Evolutionary conservation across 108 stramenopile species (phyloP).

Genomic region (Pseudonitzschia multiseries): DNA sequence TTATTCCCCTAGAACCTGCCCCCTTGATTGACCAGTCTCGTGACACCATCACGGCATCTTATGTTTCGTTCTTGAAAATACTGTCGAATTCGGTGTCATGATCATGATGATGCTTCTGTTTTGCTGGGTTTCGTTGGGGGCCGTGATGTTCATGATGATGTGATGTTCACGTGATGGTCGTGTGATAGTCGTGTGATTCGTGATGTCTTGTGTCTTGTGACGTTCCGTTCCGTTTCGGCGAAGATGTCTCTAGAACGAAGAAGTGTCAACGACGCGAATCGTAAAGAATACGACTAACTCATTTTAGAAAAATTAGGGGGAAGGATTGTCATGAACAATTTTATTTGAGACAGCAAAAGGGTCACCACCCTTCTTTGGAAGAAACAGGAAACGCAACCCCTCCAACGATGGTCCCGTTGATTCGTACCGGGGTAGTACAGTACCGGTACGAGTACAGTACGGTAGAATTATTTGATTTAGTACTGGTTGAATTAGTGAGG

Average conservation of each 20-base stretch:
- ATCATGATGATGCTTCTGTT: constrained; percentile 5
- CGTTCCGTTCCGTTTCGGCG: neutral
- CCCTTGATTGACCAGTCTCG: neutral
- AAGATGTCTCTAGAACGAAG: neutral
- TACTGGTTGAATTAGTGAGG: no score
- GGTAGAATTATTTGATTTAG: no score
- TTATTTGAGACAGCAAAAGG: no score
- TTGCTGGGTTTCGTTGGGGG: no score
- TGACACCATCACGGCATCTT: neutral
- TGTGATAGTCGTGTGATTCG: neutral
- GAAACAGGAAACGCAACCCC: no score
- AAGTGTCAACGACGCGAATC: neutral
- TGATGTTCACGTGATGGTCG: no score
- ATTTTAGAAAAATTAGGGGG: neutral
- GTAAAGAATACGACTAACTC: neutral
- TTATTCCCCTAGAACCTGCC: neutral
- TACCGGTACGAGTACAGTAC: no score
- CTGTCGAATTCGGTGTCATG: neutral
- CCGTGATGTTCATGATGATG: no score
- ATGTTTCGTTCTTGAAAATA: neutral
- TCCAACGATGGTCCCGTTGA: no score
- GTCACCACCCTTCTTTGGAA: no score
- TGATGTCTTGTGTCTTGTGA: neutral
- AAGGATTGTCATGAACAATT: no score
- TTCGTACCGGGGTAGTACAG: no score